Percentiles rank a stretch among this genome's conserved stretches.
Conservation (phyloP, 1,284 basidiomycete species). For the Austroboletus niveus region DNA sequence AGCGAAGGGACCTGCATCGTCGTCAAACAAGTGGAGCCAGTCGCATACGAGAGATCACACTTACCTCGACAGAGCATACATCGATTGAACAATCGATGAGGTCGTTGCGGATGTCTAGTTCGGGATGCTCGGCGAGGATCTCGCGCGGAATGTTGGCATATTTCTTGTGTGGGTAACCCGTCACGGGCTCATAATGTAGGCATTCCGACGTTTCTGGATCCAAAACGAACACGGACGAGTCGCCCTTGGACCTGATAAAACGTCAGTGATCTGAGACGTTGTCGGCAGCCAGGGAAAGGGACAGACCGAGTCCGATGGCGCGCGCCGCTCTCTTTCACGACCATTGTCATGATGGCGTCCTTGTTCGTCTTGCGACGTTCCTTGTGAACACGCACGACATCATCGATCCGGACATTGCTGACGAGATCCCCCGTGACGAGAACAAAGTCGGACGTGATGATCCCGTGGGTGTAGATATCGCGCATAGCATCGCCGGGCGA, state of each 20-base stretch:
- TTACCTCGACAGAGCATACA: slow-evolving; percentile 87
- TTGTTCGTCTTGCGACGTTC: slow-evolving; percentile 85
- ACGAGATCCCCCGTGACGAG: slow-evolving; percentile 94
- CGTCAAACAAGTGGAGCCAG: background rate
- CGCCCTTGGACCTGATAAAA: slow-evolving; percentile 56
- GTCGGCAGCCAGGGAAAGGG: slow-evolving; percentile 1
- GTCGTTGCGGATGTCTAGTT: slow-evolving; percentile 84
- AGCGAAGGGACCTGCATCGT: slow-evolving; percentile 79
- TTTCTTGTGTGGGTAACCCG: slow-evolving; percentile 61
- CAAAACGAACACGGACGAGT: slow-evolving; percentile 72
- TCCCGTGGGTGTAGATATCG: slow-evolving; percentile 91
- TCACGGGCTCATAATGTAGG: slow-evolving; percentile 74
- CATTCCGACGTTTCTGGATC: slow-evolving; percentile 76
- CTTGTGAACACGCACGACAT: slow-evolving; percentile 87
- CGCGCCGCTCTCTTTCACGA: slow-evolving; percentile 77
- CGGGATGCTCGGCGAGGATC: slow-evolving; percentile 63
- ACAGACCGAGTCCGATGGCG: slow-evolving; percentile 72
- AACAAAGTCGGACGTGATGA: slow-evolving; percentile 92
- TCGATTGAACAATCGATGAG: slow-evolving; percentile 88
- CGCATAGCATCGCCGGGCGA: slow-evolving; percentile 96
- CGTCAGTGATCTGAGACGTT: background rate
- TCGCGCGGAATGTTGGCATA: slow-evolving; percentile 66
- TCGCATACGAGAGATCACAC: background rate
- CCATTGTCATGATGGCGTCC: slow-evolving; percentile 96
- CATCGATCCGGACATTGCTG: slow-evolving; percentile 88